These are phyloP conservation scores for Alternaria gansuensis DNA, from an alignment of 2,329 filamentous ascomycete species.

Conservation along the genomic window DNA sequence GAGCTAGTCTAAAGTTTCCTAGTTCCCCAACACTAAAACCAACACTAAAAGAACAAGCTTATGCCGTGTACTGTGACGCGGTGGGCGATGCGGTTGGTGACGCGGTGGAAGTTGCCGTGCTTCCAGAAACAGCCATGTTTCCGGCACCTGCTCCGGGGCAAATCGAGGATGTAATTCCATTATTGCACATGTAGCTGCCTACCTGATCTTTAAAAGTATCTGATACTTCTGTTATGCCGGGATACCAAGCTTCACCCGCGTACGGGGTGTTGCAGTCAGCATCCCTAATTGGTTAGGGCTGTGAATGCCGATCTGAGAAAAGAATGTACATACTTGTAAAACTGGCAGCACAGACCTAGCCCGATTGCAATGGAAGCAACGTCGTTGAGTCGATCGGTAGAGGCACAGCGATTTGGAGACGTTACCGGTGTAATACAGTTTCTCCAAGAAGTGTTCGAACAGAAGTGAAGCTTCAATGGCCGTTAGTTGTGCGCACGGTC, in stretches of 20 bases:
- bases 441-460: slow-evolving; percentile 11
- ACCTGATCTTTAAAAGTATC: slow-evolving; percentile 16
- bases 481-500: slow-evolving; percentile 4
- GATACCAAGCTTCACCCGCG: slow-evolving; percentile 14
- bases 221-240: slow-evolving; percentile 8
- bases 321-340: slow-evolving; percentile 18
- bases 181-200: slow-evolving; percentile 24
- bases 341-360: slow-evolving; percentile 15
- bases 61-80: neutral
- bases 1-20: slow-evolving; percentile 2
- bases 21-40: no score
- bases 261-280: slow-evolving; percentile 6
- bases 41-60: neutral
- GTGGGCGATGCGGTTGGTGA: no score
- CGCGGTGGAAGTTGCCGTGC: slow-evolving; percentile 1
- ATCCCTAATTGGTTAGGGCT: slow-evolving; percentile 16
- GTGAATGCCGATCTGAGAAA: neutral
- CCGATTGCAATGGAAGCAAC: slow-evolving; percentile 18
- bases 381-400: slow-evolving; percentile 18
- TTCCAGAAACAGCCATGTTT: neutral
- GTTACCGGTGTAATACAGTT: slow-evolving; percentile 18
- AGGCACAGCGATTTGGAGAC: slow-evolving; percentile 16
- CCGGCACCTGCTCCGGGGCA: slow-evolving; percentile 12
- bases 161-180: slow-evolving; percentile 11
- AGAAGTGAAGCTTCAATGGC: slow-evolving; percentile 14